Evolutionary conservation across 331 rosid species (phyloP).

Genomic region (Spiraea crenata): DNA sequence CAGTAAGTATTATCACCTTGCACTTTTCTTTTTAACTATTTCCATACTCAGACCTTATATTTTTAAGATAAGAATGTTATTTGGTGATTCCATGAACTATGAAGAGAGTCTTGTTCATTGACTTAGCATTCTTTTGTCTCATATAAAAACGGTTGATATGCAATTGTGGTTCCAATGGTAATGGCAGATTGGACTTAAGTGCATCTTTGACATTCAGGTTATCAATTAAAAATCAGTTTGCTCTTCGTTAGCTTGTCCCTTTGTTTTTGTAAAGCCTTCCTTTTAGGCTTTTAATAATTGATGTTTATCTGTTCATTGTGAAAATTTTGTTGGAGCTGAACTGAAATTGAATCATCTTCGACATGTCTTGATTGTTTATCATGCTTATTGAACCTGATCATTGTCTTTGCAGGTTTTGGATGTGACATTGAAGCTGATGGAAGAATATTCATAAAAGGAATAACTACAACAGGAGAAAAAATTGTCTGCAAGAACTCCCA

Average conservation of each 20-base stretch:
- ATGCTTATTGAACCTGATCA: constrained; percentile 11
- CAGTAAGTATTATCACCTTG: constrained; percentile 39
- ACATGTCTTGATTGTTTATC: constrained; percentile 1
- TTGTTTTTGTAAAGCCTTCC: background rate
- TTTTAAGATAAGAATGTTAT: background rate
- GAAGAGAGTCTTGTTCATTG: background rate
- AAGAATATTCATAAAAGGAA: constrained; percentile 38
- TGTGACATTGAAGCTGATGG: constrained; percentile 50
- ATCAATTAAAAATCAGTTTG: background rate
- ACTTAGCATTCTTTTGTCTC: background rate
- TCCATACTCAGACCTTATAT: too few species aligned
- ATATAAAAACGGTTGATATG: background rate
- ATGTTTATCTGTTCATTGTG: background rate
- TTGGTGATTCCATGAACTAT: background rate
- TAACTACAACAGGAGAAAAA: constrained; percentile 53
- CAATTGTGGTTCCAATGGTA: background rate
- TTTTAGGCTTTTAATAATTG: background rate
- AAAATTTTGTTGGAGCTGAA: background rate
- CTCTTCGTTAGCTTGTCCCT: background rate
- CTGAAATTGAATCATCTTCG: background rate
- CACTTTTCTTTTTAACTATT: background rate
- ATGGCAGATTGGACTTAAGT: background rate
- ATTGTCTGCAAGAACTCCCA: constrained; percentile 55
- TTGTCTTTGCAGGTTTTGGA: constrained; percentile 41
- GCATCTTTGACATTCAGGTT: background rate